phyloP scores from a whole-genome alignment of 2,329 filamentous ascomycete genomes.

The Talaromyces albobiverticillius region DNA sequence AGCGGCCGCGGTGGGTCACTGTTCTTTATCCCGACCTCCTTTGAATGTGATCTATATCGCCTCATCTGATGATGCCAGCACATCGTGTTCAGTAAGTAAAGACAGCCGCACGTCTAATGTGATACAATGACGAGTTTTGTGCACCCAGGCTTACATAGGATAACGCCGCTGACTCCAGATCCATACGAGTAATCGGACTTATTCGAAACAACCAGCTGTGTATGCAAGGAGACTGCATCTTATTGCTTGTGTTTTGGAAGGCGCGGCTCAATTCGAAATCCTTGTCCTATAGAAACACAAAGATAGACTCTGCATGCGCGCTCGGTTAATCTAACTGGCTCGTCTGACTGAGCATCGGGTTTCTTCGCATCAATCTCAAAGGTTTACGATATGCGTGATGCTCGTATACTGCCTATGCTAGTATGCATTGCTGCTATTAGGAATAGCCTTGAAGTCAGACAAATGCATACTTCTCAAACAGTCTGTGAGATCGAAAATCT shows the following conservation, averaged over 20 bases:
- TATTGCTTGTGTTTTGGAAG: slow-evolving; percentile 7
- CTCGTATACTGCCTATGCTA: too few species aligned
- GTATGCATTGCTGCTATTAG: neutral
- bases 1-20: neutral
- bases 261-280: neutral
- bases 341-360: too few species aligned
- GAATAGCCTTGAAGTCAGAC: neutral
- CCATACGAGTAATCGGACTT: neutral
- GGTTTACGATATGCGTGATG: too few species aligned
- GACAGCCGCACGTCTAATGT: neutral
- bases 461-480: neutral
- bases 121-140: too few species aligned
- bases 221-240: slow-evolving; percentile 7
- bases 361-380: too few species aligned
- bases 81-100: too few species aligned
- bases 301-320: neutral
- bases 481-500: neutral
- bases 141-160: too few species aligned
- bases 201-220: neutral
- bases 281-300: neutral
- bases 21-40: slow-evolving; percentile 5
- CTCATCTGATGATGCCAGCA: neutral
- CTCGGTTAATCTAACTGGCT: neutral
- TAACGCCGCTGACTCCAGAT: neutral
- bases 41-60: neutral